These are phyloP conservation scores for Amanita exitialis DNA, from an alignment of 768 basidiomycete genomes.

Conservation along the genomic window DNA sequence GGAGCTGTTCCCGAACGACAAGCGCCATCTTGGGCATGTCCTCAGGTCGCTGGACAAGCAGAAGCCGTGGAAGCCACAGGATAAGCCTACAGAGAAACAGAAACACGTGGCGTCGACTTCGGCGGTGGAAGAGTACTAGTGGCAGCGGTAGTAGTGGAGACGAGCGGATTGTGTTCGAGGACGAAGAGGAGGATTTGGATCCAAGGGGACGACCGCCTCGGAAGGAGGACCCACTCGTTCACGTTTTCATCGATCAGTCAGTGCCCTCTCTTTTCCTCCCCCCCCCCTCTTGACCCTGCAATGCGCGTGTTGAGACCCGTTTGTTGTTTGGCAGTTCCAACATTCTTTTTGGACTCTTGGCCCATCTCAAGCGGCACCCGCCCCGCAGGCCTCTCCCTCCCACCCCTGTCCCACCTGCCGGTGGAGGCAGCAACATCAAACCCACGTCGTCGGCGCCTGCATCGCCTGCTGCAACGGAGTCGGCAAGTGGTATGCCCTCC, in stretches of 20 bases:
- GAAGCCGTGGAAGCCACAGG: slow-evolving; percentile 1
- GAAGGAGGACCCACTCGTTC: slow-evolving; percentile 25
- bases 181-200: slow-evolving; percentile 22
- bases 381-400: slow-evolving; percentile 15
- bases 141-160: slow-evolving; percentile 4
- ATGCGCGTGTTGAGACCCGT: no score
- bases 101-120: neutral
- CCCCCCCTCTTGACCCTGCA: slow-evolving; percentile 6
- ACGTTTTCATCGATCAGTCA: slow-evolving; percentile 53
- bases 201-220: slow-evolving; percentile 22
- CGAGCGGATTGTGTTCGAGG: slow-evolving; percentile 7
- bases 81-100: neutral
- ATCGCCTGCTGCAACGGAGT: slow-evolving; percentile 5
- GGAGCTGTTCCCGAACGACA: slow-evolving; percentile 1
- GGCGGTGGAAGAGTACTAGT: neutral
- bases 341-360: slow-evolving; percentile 77
- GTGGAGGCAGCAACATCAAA: neutral
- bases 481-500: neutral
- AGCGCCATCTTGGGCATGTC: slow-evolving; percentile 1
- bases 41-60: neutral
- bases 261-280: slow-evolving; percentile 15
- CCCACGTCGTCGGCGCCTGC: neutral
- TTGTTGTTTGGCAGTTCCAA: slow-evolving; percentile 54
- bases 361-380: slow-evolving; percentile 51
- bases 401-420: neutral